phyloP scores from a whole-genome alignment of 257 asterid species.

The Solanum tacnaense region DNA sequence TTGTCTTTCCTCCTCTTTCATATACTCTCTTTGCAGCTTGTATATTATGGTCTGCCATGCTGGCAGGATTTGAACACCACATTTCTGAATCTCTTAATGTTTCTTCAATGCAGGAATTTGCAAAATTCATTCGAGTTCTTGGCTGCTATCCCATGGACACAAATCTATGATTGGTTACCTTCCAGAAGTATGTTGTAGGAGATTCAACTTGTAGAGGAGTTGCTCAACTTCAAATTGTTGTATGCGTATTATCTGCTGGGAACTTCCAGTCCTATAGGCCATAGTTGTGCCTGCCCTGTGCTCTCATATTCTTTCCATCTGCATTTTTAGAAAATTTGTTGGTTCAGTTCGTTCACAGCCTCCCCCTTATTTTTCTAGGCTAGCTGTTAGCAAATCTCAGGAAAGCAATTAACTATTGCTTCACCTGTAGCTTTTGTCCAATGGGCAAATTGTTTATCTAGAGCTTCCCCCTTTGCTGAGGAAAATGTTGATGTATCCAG shows the following conservation, averaged over 20 bases:
- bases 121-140: conserved; percentile 50
- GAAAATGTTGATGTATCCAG: neutral
- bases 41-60: neutral
- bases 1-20: neutral
- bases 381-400: neutral
- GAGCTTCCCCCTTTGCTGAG: neutral
- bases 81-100: neutral
- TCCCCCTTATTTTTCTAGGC: neutral
- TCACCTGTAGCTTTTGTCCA: neutral
- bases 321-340: neutral
- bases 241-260: neutral
- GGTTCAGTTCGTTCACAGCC: neutral
- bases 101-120: conserved; percentile 36
- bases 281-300: neutral
- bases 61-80: neutral
- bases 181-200: neutral
- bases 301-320: neutral
- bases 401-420: neutral
- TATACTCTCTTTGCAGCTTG: neutral
- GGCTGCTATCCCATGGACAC: conserved; percentile 55
- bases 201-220: neutral
- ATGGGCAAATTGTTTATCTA: neutral
- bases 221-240: neutral
- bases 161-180: conserved; percentile 5
- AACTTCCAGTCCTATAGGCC: neutral